Conservation (phyloP, 805 yeast species). For the Saturnispora saitoi region DNA sequence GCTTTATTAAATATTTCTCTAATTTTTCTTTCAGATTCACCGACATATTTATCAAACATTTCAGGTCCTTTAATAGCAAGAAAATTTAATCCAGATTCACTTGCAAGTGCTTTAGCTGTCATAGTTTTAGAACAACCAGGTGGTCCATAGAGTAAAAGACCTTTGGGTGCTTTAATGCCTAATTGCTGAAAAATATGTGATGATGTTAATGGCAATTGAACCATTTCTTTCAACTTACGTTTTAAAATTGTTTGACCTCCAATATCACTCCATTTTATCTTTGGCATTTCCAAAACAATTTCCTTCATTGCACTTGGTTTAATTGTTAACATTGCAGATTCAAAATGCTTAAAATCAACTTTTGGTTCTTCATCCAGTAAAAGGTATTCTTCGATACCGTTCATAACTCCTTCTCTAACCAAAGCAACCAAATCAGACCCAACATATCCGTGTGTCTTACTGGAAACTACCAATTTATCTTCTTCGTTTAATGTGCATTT, state of each 20-base stretch:
- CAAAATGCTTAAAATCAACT: slow-evolving; percentile 51
- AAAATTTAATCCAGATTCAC: slow-evolving; percentile 90
- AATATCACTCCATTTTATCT: slow-evolving; percentile 86
- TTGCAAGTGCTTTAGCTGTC: slow-evolving; percentile 91
- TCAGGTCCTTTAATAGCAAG: slow-evolving; percentile 97
- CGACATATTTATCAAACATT: slow-evolving; percentile 86
- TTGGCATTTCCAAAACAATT: slow-evolving; percentile 88
- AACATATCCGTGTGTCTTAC: slow-evolving; percentile 90
- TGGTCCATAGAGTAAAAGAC: slow-evolving; percentile 90
- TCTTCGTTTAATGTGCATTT: slow-evolving; percentile 40
- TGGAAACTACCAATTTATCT: slow-evolving; percentile 56
- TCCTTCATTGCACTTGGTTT: slow-evolving; percentile 97
- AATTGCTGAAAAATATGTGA: slow-evolving; percentile 64
- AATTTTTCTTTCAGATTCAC: slow-evolving; percentile 91
- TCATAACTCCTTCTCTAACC: slow-evolving; percentile 81
- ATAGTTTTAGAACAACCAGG: slow-evolving; percentile 97
- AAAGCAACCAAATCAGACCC: slow-evolving; percentile 92
- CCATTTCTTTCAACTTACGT: slow-evolving; percentile 76
- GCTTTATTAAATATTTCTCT: slow-evolving; percentile 91
- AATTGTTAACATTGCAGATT: slow-evolving; percentile 64
- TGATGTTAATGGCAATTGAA: slow-evolving; percentile 83
- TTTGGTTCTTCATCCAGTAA: slow-evolving; percentile 30
- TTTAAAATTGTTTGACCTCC: slow-evolving; percentile 90
- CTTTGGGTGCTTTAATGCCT: slow-evolving; percentile 88
- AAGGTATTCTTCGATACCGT: slow-evolving; percentile 60